Conservation (phyloP, 371 early-diverging fungal genomes). For the Zychaea mexicana region DNA sequence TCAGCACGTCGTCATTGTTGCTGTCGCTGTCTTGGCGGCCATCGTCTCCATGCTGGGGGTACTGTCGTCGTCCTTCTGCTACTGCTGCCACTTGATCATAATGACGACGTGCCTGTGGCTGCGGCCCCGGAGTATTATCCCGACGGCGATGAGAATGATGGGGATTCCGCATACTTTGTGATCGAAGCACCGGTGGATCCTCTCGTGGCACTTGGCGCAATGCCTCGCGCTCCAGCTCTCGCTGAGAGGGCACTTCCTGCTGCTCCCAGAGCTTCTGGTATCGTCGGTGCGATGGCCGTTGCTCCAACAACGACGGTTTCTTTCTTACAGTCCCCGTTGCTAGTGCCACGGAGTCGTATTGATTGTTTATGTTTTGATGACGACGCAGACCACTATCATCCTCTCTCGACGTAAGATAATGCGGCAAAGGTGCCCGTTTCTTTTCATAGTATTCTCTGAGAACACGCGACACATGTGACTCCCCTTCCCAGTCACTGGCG, state of each 20-base stretch:
- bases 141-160: background rate
- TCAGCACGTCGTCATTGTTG: background rate
- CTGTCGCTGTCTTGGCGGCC: background rate
- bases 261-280: constrained; percentile 12
- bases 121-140: background rate
- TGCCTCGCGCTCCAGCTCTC: constrained; percentile 13
- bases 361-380: too few relatives aligned
- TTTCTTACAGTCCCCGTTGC: background rate
- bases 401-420: constrained; percentile 9
- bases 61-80: background rate
- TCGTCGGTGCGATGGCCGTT: constrained; percentile 8
- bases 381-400: background rate
- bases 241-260: constrained; percentile 1
- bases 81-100: background rate
- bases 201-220: constrained; percentile 7
- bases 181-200: background rate
- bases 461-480: constrained; percentile 54
- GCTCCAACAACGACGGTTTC: background rate
- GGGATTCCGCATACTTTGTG: background rate
- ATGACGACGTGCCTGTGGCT: background rate
- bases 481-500: constrained; percentile 57
- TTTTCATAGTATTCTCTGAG: constrained; percentile 53
- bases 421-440: constrained; percentile 31
- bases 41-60: background rate
- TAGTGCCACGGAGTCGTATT: background rate